Evolutionary conservation across 495 filamentous ascomycete species (phyloP), one percentile per base, ranked within the genome.

Genomic region (Penicillium malachiteum): DNA sequence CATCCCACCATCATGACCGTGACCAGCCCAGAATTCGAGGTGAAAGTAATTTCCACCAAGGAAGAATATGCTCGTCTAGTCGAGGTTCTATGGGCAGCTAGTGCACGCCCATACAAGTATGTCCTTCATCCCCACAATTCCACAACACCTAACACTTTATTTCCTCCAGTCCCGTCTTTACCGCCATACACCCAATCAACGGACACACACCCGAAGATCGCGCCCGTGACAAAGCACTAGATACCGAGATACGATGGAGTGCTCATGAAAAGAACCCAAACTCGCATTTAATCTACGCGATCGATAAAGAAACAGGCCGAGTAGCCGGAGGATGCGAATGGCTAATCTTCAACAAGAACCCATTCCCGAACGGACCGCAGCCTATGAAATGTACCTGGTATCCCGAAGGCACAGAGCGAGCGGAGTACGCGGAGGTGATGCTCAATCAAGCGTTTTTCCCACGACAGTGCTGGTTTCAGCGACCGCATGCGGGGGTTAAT

Each of bases 261-360:
- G 58, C 58, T 10, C 45, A 48, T 48, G 16, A 17, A 10, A 49
- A 53, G 5, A 58, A 53, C 37, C 52, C 53, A 5, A 35, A 30
- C 41, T 63, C 60, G 7, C 48, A 59, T 18, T 26, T 54, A 12
- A 59, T 63, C 48, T 58, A 63, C 32, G 52, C 31, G 8, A 33
- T 58, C 13, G 53, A 63, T 42, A 59, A 54, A 31, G 14, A 34
- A 13, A 54, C 58, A n/a, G 54, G 53, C 16, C 49, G 62, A 21
- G 67, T 69, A 0, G 48, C 51, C 26, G 74, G 71, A 5, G 73
- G 74, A 16, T 73, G 72, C 38, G 52, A 60, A 53, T 76, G 73
- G 68, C 49, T 69, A 12, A 60, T 74, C 11, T 48, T 63, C 3
- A 57, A 69, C 42, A 9, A 58, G 3, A 60, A 60, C 35, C 58